Evolutionary conservation across 371 early-diverging fungal genomes (phyloP).

Genomic region (Circinella umbellata): DNA sequence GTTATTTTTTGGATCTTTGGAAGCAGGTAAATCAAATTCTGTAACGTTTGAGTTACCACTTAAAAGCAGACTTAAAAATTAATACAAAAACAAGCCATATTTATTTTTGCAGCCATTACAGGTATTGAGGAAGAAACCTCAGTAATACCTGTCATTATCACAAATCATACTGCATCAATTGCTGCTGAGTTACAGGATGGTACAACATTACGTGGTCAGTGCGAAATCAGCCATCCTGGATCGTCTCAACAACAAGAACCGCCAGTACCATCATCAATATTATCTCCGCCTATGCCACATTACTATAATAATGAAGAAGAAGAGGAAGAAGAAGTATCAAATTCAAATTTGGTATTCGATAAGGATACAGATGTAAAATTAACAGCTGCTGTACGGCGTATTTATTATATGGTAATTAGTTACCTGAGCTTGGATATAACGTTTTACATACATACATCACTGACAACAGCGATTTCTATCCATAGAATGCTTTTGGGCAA

Average conservation of each 20-base stretch:
- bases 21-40: slow-evolving; percentile 32
- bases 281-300: neutral
- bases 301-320: neutral
- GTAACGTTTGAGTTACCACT: too few species aligned
- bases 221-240: slow-evolving; percentile 55
- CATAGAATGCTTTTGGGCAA: slow-evolving; percentile 60
- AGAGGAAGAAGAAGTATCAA: neutral
- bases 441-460: too few species aligned
- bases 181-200: slow-evolving; percentile 66
- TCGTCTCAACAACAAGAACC: slow-evolving; percentile 1
- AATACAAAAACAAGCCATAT: slow-evolving; percentile 45
- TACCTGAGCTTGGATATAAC: neutral
- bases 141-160: slow-evolving; percentile 67
- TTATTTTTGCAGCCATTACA: slow-evolving; percentile 66
- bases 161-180: slow-evolving; percentile 63
- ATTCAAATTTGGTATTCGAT: slow-evolving; percentile 48
- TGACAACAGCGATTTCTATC: neutral
- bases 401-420: slow-evolving; percentile 57
- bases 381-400: slow-evolving; percentile 51
- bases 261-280: neutral
- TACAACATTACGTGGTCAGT: slow-evolving; percentile 61
- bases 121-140: slow-evolving; percentile 59
- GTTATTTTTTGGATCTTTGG: slow-evolving; percentile 70
- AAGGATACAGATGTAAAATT: slow-evolving; percentile 41
- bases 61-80: too few species aligned